Evolutionary conservation across 2,329 filamentous ascomycete species (phyloP), one percentile per base, ranked within the genome.

Genomic region (Colletotrichum paranaense): DNA sequence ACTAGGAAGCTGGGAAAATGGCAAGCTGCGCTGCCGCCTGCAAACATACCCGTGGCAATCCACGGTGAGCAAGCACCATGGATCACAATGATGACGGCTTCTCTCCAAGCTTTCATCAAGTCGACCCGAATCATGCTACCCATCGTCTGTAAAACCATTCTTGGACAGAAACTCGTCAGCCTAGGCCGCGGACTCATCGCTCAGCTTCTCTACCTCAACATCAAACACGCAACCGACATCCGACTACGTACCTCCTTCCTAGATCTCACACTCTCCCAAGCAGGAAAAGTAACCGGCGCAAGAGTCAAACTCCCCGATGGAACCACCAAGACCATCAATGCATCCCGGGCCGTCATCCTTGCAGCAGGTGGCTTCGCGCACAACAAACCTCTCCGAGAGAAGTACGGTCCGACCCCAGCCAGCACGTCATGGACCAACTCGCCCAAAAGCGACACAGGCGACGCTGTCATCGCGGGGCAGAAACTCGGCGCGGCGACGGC

Each of bases 301-400:
- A 59, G 16, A 72, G 60, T 66, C n/a, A 12, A 1, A 5, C 35
- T 0, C 24, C 35, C 75, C 24, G 72, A 78, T 9, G 81, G 79
- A 24, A 71, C 73, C 16, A 59, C 74, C 2, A 63, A 78, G 6
- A 72, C 67, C 1, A 75, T 83, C 60, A 66, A 76, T 2, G 78
- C 80, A 8, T 73, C 65, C 1, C 64, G 74, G n/a, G 81, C 79
- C 14, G 80, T 83, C 14, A 69, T 84, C 11, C 76, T 84, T 9
- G 78, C 78, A 7, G 81, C 80, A 7, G 82, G 81, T 6, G 82
- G 82, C 4, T 84, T 84, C 72, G 78, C 82, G 0, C 76, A 77
- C 19, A 82, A 82, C 62, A 55, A 66, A 7, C 63, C 72, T 11
- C 79, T 82, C 76, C 77, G 82, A n/a, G 66, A 78, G 24, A 59